Base-by-base conservation (phyloP, 2,329 filamentous ascomycete genomes). In the Exophiala alcalophila region DNA sequence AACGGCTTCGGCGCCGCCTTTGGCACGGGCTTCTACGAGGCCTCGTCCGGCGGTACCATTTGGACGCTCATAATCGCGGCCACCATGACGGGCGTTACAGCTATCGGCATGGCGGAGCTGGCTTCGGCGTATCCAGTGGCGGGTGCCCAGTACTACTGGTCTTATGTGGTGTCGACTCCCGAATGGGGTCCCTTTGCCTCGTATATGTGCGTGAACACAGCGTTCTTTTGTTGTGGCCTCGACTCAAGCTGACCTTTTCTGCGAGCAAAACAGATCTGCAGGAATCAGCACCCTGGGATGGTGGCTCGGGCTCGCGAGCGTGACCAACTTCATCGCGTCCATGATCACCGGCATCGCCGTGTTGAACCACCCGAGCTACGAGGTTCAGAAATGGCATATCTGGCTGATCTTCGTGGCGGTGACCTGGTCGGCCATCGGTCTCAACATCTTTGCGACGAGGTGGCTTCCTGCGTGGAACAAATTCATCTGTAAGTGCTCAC, bases 71-170 rank as follows among this genome's bases (percentile, higher is more conserved):
- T 32, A n/a, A 31, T 48, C 18, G 45, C 45, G 4, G 45, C 7
- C 4, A 20, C 20, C 10, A 48, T 48, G 45, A 48, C 45, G 15
- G 40, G 30, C 19, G 36, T 48, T 11, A 40, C 36, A 12, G 41
- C 29, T 9, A 36, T 44, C n/a, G 45, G 45, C 12, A 48, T 48
- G 45, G 45, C 45, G 6, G 45, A 48, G 21, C 19, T 48, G 34
- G 19, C 40, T 8, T 40, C 33, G 10, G 45, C 40, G 5, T 44
- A 28, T 15, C 37, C 38, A 21, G 38, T 47, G 3, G 38, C 44
- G 3, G 47, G 47, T 3, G 42, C 47, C 5, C 47, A 50, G 25
- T 50, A 50, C 29, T 50, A 50, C 23, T 50, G 47, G 47, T 50
- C 47, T 11, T 50, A 28, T 30, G 27, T 40, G 24, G 47, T 50